Evolutionary conservation across 805 yeast species (phyloP).

Genomic region (Torulaspora delbrueckii): DNA sequence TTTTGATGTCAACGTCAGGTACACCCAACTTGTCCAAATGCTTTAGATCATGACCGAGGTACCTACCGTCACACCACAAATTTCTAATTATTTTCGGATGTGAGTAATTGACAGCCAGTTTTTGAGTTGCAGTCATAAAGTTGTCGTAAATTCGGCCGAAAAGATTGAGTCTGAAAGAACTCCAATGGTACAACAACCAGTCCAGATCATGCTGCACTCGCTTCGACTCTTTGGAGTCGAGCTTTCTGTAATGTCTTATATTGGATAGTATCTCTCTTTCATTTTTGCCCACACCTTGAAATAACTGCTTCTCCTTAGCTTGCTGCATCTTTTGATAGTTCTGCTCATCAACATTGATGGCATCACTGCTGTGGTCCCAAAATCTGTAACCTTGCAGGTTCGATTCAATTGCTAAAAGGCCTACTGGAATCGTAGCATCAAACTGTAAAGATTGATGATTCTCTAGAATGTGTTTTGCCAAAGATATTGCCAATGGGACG

Average conservation of each 20-base stretch:
- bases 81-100: constrained; percentile 58
- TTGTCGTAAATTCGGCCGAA: constrained; percentile 49
- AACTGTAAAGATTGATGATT: constrained; percentile 20
- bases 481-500: constrained; percentile 44
- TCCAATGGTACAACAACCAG: constrained; percentile 39
- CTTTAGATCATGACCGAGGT: constrained; percentile 25
- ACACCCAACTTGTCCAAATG: constrained; percentile 15
- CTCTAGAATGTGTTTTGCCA: constrained; percentile 44
- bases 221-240: constrained; percentile 38
- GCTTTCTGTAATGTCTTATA: constrained; percentile 38
- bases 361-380: constrained; percentile 40
- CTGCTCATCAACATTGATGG: constrained; percentile 12
- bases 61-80: constrained; percentile 44
- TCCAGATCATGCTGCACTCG: constrained; percentile 39
- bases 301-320: constrained; percentile 29
- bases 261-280: constrained; percentile 25
- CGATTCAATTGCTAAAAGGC: constrained; percentile 37
- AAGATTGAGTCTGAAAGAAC: constrained; percentile 43
- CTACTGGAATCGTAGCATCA: constrained; percentile 24
- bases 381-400: constrained; percentile 37
- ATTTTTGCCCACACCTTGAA: constrained; percentile 26
- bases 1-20: constrained; percentile 19
- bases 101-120: constrained; percentile 47
- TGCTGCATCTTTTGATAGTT: constrained; percentile 27
- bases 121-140: constrained; percentile 49